Base-by-base conservation (phyloP, 805 yeast species). In the Yarrowia porcina region DNA sequence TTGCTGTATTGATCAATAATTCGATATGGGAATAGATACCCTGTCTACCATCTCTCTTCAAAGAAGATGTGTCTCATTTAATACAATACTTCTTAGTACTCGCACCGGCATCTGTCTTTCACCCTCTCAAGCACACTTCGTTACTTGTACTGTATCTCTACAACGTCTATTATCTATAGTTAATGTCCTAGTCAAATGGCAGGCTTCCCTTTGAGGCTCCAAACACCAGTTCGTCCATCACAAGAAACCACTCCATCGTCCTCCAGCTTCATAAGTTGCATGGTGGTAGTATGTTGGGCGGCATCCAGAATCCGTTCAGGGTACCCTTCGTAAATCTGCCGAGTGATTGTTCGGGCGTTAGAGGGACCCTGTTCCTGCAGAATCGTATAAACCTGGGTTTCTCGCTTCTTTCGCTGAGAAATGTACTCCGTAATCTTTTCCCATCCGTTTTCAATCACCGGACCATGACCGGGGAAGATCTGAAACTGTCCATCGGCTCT, bases 401-500 rank as follows among this genome's bases (percentile, higher is more conserved):
- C 76, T 4, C 78, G 74, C 42, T 67, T 66, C 45, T 63, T 65
- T 9, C 78, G 72, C 63, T 75, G 78, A 28, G 45, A 61, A n/a
- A 75, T 70, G 66, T 75, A 74, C 64, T 67, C 70, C 13, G 63
- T 45, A 64, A 75, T 69, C 52, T 68, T 72, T 13, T 57, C 68
- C 11, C 66, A 66, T 20, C 75, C 76, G 35, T 73, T 72, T 18
- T 64, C 65, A 15, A 75, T 66, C 8, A 69, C 63, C 18, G 71
- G 73, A 20, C 78, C 78, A 44, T 75, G 78, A 12, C 76, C 78
- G 2, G 78, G 78, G 50, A 72, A 72, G 30, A 75, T 70, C 20
- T 66, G 41, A 28, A 57, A 56, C 10, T 32, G 60, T 2, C 41
- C 23, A 12, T 59, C 61, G 33, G 60, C 47, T 36, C 44, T 17